Base-by-base conservation (phyloP, 768 basidiomycete species). In the Pleurotus tuoliensis region DNA sequence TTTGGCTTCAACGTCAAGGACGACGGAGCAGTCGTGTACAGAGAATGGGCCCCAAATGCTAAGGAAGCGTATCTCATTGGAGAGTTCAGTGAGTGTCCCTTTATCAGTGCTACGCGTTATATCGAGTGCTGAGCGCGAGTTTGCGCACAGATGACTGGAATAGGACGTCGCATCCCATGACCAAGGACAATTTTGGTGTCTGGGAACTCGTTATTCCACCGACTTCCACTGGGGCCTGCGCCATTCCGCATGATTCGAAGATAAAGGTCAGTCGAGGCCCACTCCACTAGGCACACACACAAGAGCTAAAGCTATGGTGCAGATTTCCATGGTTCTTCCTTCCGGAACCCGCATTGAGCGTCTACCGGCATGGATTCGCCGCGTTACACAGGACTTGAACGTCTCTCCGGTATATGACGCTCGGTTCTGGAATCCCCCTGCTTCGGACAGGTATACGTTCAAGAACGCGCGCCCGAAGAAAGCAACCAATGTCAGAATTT, bases 41-140 rank as follows among this genome's bases (percentile, higher is more conserved):
- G 91, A 63, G 97, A 99, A 69, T 99, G 97, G 97, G 96, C 97
- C 7, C 95, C 97, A 0, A 91, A 90, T 62, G 95, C 90, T 15
- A 74, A 65, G 45, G 86, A 88, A 63, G 96, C 95, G 3, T 80
- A 75, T 67, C 73, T 99, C 56, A 93, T 93, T 63, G 97, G 97
- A 44, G 96, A 99, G 46, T 99, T 99, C 78, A 99, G 95, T 98
- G 61, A 71, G 93, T 34, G 30, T 11, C 3, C 30, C 83, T 24
- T 34, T 5, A 44, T 56, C 18, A 34, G 48, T n/a, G 37, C 41
- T 59, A 20, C 56, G 45, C 25, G 47, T 34, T 62, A 25, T 57
- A 39, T 54, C 12, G 30, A 7, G 24, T 27, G 16, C 40, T 41
- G 39, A 43, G 45, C 24, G 27, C 27, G 15, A 30, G 55, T 18